A percentile compares a stretch with the other conserved stretches of the same genome.
These are phyloP conservation scores for Eucalyptus dawsonii DNA, from an alignment of 345 rosid species.

Conservation along the genomic window DNA sequence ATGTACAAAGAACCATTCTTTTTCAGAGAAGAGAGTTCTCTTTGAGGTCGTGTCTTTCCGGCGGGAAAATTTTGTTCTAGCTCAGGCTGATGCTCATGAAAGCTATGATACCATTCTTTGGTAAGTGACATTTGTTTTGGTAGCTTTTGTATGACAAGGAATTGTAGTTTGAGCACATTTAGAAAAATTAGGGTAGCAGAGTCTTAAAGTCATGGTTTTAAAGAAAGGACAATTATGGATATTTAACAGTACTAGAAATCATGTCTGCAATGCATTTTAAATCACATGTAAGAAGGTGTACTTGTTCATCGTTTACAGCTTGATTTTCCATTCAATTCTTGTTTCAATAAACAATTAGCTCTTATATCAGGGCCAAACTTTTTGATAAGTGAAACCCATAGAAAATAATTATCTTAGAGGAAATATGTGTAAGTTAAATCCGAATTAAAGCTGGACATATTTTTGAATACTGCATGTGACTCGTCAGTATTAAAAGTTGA, in stretches of 20 bases:
- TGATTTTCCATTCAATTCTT: neutral
- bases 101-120: slow-evolving; percentile 76
- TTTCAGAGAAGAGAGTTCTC: slow-evolving; percentile 24
- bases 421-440: neutral
- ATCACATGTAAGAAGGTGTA: neutral
- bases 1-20: neutral
- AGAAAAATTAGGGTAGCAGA: neutral
- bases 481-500: neutral
- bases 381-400: neutral
- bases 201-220: neutral
- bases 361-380: neutral
- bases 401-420: neutral
- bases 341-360: neutral
- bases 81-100: slow-evolving; percentile 12
- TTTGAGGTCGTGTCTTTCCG: slow-evolving; percentile 51
- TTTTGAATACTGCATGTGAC: neutral
- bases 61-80: slow-evolving; percentile 63
- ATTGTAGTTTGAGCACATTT: neutral
- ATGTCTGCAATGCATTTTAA: neutral
- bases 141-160: neutral
- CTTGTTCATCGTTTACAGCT: neutral
- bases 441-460: neutral
- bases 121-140: slow-evolving; percentile 13
- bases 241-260: neutral
- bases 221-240: neutral